Percentiles rank a stretch among this genome's conserved stretches.
Conservation (phyloP, 2,329 filamentous ascomycete species). For the Phialophora expanda region DNA sequence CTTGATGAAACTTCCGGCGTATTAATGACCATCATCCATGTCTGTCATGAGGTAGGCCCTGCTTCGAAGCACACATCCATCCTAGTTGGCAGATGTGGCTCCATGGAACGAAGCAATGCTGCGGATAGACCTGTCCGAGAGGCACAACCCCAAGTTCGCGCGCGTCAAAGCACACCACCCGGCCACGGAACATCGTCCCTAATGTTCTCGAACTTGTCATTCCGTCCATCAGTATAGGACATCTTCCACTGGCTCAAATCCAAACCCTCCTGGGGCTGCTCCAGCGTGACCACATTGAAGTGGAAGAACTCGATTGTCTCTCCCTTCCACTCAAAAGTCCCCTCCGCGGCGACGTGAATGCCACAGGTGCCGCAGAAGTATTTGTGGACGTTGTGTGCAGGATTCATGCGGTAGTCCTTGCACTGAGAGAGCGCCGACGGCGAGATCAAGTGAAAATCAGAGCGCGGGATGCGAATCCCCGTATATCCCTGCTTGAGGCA, state of each 20-base stretch:
- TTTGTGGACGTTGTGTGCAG: slow-evolving; percentile 26
- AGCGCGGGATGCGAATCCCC: slow-evolving; percentile 15
- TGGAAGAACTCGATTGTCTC: slow-evolving; percentile 26
- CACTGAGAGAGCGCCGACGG: slow-evolving; percentile 29
- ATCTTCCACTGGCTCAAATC: slow-evolving; percentile 36
- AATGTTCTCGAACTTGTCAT: slow-evolving; percentile 28
- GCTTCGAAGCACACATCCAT: no score
- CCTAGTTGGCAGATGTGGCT: no score
- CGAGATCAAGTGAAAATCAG: slow-evolving; percentile 33
- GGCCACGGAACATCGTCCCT: slow-evolving; percentile 27
- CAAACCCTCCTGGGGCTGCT: slow-evolving; percentile 38
- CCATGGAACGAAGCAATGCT: no score
- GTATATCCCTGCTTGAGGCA: slow-evolving; percentile 36
- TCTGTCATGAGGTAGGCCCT: no score
- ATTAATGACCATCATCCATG: no score
- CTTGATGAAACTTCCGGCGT: no score
- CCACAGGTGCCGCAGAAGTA: slow-evolving; percentile 38
- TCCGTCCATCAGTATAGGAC: slow-evolving; percentile 29
- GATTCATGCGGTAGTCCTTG: slow-evolving; percentile 29
- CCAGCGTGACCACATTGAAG: slow-evolving; percentile 34
- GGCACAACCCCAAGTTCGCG: neutral
- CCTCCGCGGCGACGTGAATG: slow-evolving; percentile 28
- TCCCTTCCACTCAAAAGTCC: slow-evolving; percentile 25
- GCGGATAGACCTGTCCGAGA: neutral
- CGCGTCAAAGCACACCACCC: slow-evolving; percentile 13